A percentile compares a stretch with the other conserved stretches of the same genome.
These are phyloP conservation scores for Tylopilus intermedius DNA, from an alignment of 768 basidiomycete genomes.

Conservation along the genomic window DNA sequence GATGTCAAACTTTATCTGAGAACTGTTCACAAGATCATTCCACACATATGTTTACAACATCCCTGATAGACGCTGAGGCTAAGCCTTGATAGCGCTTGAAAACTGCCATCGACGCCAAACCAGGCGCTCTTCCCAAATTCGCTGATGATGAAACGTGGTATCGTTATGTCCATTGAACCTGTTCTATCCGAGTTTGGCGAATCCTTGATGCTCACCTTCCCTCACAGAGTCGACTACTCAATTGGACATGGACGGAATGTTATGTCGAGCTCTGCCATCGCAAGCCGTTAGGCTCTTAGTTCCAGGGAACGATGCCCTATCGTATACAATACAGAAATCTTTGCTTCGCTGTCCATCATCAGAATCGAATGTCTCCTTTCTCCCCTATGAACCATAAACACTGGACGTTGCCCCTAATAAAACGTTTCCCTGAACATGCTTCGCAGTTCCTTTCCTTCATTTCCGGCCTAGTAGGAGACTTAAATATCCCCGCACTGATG, in stretches of 20 bases:
- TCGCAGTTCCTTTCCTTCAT: not conserved
- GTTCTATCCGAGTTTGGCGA: not conserved
- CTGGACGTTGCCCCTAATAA: not conserved
- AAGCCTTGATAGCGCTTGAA: slow-evolving; percentile 29
- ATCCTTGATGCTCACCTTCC: not conserved
- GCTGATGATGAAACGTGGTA: slow-evolving; percentile 32
- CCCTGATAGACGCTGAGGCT: not conserved
- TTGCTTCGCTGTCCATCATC: not conserved
- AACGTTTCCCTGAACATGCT: not conserved
- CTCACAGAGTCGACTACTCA: slow-evolving; percentile 18
- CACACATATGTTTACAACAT: slow-evolving; percentile 29
- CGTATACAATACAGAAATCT: slow-evolving; percentile 1
- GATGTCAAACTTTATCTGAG: slow-evolving; percentile 20
- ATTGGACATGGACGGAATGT: slow-evolving; percentile 24
- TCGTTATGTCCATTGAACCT: slow-evolving; percentile 21
- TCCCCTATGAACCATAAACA: not conserved
- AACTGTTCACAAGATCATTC: slow-evolving; percentile 32
- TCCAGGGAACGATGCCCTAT: not conserved
- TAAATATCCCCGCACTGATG: not conserved
- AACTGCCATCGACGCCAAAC: slow-evolving; percentile 25
- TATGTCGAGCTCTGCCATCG: slow-evolving; percentile 20
- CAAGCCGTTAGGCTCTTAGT: not conserved
- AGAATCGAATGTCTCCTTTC: not conserved
- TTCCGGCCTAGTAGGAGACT: not conserved
- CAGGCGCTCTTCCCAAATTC: slow-evolving; percentile 32